A percentile compares a stretch with the other conserved stretches of the same genome.
phyloP scores from a whole-genome alignment of 257 asterid species.

The Solanum sitiens region DNA sequence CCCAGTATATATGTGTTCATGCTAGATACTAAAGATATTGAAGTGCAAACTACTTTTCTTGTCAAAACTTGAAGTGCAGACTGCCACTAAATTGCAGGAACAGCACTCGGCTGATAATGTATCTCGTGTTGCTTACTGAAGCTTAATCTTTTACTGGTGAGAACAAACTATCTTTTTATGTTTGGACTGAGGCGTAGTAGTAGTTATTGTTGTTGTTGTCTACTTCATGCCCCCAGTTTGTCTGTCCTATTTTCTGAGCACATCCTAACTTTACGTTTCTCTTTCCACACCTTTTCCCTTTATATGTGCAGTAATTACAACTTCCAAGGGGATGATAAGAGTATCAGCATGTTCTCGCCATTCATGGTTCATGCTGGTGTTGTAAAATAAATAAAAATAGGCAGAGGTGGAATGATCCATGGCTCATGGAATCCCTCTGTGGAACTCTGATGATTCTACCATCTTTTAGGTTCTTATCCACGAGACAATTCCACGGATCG shows the following conservation, averaged over 20 bases:
- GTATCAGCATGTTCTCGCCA: neutral
- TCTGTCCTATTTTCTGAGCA: neutral
- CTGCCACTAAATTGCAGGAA: neutral
- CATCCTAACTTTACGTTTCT: neutral
- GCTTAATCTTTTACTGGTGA: neutral
- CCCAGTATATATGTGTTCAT: neutral
- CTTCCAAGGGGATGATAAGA: neutral
- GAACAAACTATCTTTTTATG: neutral
- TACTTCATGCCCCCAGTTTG: neutral
- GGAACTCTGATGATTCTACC: no score
- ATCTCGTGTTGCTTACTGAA: neutral
- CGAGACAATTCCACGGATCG: no score
- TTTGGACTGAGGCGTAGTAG: neutral
- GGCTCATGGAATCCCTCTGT: no score
- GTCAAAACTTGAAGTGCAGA: neutral
- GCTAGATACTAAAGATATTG: no score
- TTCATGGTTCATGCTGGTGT: neutral
- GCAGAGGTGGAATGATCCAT: neutral
- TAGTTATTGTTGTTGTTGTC: neutral
- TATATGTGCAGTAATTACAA: neutral
- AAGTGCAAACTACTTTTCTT: neutral
- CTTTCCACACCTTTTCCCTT: neutral
- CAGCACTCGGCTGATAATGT: neutral
- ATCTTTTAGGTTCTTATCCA: no score
- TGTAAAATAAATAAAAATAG: neutral